Evolutionary conservation across 768 basidiomycete genomes (phyloP).

Genomic region (Suillus bovinus): DNA sequence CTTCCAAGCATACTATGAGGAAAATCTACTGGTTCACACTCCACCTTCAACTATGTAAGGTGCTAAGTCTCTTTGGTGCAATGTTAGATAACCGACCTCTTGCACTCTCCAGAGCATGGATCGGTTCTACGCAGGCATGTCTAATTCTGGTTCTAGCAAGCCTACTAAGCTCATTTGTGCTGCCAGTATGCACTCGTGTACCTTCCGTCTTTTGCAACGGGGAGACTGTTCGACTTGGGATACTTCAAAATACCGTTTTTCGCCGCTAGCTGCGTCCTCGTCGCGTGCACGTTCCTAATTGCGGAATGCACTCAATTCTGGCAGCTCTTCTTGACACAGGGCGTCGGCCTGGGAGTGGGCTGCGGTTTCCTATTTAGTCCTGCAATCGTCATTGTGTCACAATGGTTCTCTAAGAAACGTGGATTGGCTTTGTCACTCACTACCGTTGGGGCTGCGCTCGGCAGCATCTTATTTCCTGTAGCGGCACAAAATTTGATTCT

Average conservation of each 20-base stretch:
- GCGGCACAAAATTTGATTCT: constrained; percentile 54
- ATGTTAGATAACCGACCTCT: no score
- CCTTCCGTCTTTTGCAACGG: constrained; percentile 60
- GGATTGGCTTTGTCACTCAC: constrained; percentile 60
- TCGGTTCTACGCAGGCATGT: constrained; percentile 70
- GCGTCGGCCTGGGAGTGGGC: constrained; percentile 62
- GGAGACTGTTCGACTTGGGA: constrained; percentile 75
- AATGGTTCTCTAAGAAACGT: constrained; percentile 67
- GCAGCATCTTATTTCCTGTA: constrained; percentile 71
- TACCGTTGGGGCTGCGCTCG: constrained; percentile 66
- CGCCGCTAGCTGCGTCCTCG: constrained; percentile 47
- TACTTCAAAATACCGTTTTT: constrained; percentile 55
- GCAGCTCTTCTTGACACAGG: constrained; percentile 79
- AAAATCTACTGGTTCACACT: constrained; percentile 45
- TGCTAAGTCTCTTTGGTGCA: background rate
- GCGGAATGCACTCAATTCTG: constrained; percentile 74
- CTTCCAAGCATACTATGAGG: constrained; percentile 74
- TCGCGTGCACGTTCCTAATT: constrained; percentile 59
- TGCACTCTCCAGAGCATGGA: constrained; percentile 62
- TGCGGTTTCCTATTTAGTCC: constrained; percentile 65
- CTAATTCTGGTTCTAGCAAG: constrained; percentile 1
- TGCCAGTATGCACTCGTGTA: constrained; percentile 61
- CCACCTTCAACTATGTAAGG: constrained; percentile 65
- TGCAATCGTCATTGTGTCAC: constrained; percentile 57
- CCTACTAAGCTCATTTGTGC: background rate